A percentile compares a stretch with the other conserved stretches of the same genome.
These are phyloP conservation scores for Corymbia maculata DNA, from an alignment of 345 rosid species.

Conservation along the genomic window DNA sequence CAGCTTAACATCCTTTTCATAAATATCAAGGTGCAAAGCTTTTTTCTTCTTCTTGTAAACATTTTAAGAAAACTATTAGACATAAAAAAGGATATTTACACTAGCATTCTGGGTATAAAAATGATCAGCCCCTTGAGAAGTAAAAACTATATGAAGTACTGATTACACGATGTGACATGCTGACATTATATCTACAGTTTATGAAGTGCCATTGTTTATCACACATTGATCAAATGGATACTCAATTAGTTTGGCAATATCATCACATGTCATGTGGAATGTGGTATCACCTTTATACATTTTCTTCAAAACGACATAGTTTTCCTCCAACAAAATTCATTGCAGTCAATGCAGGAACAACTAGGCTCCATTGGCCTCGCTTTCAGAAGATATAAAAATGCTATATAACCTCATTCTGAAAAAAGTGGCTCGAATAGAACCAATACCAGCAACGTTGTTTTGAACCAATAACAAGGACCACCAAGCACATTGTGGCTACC, in stretches of 20 bases:
- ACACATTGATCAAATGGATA: background rate
- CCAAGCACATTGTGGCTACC: background rate
- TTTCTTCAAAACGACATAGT: background rate
- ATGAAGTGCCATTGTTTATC: background rate
- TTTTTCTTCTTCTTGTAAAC: background rate
- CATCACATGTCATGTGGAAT: background rate
- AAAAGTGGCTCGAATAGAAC: background rate
- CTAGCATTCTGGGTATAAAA: background rate
- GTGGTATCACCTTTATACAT: background rate
- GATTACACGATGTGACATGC: background rate
- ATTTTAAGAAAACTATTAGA: too few species aligned
- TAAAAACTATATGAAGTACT: background rate
- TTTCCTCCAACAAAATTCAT: background rate
- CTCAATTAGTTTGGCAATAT: background rate
- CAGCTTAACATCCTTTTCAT: background rate
- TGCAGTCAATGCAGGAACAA: background rate
- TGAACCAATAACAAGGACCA: background rate
- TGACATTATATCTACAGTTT: background rate
- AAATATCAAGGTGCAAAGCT: background rate
- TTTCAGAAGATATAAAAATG: background rate
- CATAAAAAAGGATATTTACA: background rate
- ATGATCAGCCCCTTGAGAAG: background rate
- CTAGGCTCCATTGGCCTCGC: background rate
- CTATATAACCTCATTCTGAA: background rate
- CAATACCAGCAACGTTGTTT: background rate